Evolutionary conservation across 2,329 filamentous ascomycete genomes (phyloP).

Genomic region (Trichophyton simii): DNA sequence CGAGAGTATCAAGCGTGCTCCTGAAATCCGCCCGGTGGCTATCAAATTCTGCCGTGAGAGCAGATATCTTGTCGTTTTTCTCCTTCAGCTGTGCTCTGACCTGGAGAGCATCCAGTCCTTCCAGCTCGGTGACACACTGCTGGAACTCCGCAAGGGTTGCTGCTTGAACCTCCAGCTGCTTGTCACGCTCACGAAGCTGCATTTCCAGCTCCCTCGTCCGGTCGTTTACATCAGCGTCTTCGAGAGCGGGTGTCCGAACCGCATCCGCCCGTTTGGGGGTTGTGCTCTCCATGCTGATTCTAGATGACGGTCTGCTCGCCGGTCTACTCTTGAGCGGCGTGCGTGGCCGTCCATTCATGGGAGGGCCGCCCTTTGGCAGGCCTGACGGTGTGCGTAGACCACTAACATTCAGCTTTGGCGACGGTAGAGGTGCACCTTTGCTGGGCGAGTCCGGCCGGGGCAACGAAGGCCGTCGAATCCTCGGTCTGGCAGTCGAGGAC

Average conservation of each 20-base stretch:
- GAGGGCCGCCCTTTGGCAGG: conserved; percentile 17
- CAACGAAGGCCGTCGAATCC: conserved; percentile 58
- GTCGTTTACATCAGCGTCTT: conserved; percentile 28
- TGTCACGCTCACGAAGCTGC: conserved; percentile 72
- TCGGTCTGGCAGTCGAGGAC: conserved; percentile 49
- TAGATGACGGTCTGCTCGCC: conserved; percentile 29
- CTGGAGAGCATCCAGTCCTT: conserved; percentile 63
- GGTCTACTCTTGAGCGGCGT: conserved; percentile 26
- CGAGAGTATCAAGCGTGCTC: conserved; percentile 90
- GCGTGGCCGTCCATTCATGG: conserved; percentile 28
- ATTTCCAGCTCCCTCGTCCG: conserved; percentile 61
- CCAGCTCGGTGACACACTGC: conserved; percentile 67
- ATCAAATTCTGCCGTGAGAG: conserved; percentile 90
- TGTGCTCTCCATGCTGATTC: conserved; percentile 29
- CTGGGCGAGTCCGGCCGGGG: conserved; percentile 76
- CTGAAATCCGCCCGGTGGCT: conserved; percentile 88
- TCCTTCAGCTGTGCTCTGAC: conserved; percentile 74
- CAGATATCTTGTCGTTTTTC: conserved; percentile 92
- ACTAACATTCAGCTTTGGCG: conserved; percentile 41
- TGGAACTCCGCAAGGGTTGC: conserved; percentile 81
- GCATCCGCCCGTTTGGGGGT: conserved; percentile 24
- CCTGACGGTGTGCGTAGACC: conserved; percentile 47
- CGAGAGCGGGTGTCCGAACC: conserved; percentile 13
- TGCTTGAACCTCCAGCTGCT: conserved; percentile 78
- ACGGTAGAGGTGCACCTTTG: conserved; percentile 32